phyloP scores from a whole-genome alignment of 1,284 basidiomycete species.

The Ceratobasidium sp. region DNA sequence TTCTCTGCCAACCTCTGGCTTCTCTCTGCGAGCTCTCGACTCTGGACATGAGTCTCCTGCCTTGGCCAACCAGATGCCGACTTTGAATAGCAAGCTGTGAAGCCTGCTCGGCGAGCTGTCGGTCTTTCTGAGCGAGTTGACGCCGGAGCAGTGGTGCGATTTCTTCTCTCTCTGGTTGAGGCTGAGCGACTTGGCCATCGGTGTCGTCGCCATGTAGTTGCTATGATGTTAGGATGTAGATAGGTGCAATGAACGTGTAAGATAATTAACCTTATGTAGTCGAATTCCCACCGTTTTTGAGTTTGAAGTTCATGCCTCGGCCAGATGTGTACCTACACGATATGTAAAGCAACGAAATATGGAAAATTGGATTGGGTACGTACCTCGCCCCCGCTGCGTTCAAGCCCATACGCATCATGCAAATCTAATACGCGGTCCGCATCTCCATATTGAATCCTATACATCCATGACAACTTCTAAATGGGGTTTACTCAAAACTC shows the following conservation, averaged over 20 bases:
- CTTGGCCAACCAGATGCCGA: no score
- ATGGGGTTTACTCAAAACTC: not conserved
- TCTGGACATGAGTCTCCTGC: no score
- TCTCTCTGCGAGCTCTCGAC: no score
- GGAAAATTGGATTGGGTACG: not conserved
- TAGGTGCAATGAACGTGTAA: no score
- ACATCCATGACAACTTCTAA: no score
- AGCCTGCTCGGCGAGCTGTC: no score
- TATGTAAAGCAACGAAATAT: not conserved
- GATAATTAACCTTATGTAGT: conserved; percentile 9
- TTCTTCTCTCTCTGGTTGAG: no score
- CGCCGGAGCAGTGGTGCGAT: not conserved
- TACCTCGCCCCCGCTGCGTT: not conserved
- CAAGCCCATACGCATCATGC: conserved; percentile 11
- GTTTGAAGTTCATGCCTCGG: not conserved
- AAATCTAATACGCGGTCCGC: conserved; percentile 25
- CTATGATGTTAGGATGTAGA: no score
- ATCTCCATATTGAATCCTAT: conserved; percentile 17
- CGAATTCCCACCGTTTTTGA: conserved; percentile 28
- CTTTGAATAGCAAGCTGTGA: no score
- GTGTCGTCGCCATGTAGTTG: conserved; percentile 3
- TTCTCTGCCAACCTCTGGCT: no score
- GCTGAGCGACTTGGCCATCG: not conserved
- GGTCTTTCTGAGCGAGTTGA: not conserved
- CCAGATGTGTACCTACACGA: conserved; percentile 13